Evolutionary conservation across 495 filamentous ascomycete species (phyloP).

Genomic region (Penicillium antarcticum): DNA sequence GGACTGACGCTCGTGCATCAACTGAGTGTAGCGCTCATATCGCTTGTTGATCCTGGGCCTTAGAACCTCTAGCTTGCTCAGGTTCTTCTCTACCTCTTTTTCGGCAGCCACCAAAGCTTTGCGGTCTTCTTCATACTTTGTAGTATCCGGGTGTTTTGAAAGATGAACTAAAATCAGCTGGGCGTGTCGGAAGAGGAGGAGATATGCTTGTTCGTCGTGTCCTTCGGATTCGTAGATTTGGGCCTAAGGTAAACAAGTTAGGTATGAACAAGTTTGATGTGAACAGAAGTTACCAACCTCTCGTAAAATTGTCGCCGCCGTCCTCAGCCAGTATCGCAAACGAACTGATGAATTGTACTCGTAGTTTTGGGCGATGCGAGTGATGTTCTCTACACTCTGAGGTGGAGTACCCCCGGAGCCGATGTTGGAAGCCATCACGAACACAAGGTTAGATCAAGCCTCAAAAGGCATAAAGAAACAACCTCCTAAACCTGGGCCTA

Average conservation of each 20-base stretch:
- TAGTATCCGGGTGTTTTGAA: conserved; percentile 54
- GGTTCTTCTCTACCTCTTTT: conserved; percentile 50
- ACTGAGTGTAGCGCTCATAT: conserved; percentile 56
- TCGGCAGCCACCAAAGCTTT: conserved; percentile 45
- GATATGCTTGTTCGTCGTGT: conserved; percentile 81
- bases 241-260: conserved; percentile 45
- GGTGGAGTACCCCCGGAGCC: conserved; percentile 38
- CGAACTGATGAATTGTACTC: conserved; percentile 72
- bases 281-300: conserved; percentile 54
- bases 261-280: not conserved
- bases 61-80: conserved; percentile 59
- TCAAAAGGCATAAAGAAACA: conserved; percentile 16
- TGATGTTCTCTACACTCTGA: conserved; percentile 70
- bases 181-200: conserved; percentile 80
- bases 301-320: conserved; percentile 70
- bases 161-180: conserved; percentile 63
- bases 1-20: conserved; percentile 48
- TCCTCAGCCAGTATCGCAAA: conserved; percentile 77
- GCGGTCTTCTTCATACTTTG: conserved; percentile 44
- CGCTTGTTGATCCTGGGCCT: conserved; percentile 67
- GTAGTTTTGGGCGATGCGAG: conserved; percentile 66
- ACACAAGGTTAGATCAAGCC: conserved; percentile 1
- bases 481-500: conserved; percentile 10
- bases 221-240: conserved; percentile 80
- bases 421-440: conserved; percentile 28